phyloP scores from a whole-genome alignment of 768 basidiomycete species.

The Nevesoporus exiguus region DNA sequence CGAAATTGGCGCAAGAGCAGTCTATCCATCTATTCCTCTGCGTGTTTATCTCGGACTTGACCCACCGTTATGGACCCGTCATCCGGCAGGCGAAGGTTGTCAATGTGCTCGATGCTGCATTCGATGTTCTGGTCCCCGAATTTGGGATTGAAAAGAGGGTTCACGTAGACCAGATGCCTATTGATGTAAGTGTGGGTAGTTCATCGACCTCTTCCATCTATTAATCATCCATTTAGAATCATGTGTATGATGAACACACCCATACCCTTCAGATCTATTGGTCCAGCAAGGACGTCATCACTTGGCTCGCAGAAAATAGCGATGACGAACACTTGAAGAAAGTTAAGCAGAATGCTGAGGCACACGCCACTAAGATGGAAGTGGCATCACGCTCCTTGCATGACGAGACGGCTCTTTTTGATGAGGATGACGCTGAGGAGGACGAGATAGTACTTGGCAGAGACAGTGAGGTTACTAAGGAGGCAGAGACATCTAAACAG shows the following conservation, averaged over 20 bases:
- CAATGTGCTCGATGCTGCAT: slow-evolving; percentile 94
- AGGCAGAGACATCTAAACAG: slow-evolving; percentile 70
- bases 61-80: slow-evolving; percentile 92
- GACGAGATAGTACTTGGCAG: slow-evolving; percentile 81
- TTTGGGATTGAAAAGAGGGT: slow-evolving; percentile 99
- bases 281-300: slow-evolving; percentile 92
- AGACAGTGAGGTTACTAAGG: slow-evolving; percentile 37
- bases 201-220: neutral
- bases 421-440: slow-evolving; percentile 78
- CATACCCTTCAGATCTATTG: slow-evolving; percentile 94
- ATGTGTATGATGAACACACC: slow-evolving; percentile 93
- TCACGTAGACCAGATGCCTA: slow-evolving; percentile 98
- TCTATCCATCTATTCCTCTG: slow-evolving; percentile 95
- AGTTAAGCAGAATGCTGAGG: slow-evolving; percentile 89
- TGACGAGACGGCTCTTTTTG: slow-evolving; percentile 85
- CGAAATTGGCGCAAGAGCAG: slow-evolving; percentile 91
- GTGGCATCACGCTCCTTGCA: slow-evolving; percentile 80
- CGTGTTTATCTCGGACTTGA: slow-evolving; percentile 90
- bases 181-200: slow-evolving; percentile 62
- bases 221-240: slow-evolving; percentile 57
- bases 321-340: slow-evolving; percentile 96
- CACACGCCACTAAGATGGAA: slow-evolving; percentile 89
- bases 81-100: slow-evolving; percentile 93
- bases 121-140: slow-evolving; percentile 93
- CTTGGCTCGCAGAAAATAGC: slow-evolving; percentile 91